Percentiles rank a stretch among this genome's conserved stretches.
These are phyloP conservation scores for Phytophthora fragariaefolia DNA, from an alignment of 352 stramenopile genomes.

Conservation along the genomic window DNA sequence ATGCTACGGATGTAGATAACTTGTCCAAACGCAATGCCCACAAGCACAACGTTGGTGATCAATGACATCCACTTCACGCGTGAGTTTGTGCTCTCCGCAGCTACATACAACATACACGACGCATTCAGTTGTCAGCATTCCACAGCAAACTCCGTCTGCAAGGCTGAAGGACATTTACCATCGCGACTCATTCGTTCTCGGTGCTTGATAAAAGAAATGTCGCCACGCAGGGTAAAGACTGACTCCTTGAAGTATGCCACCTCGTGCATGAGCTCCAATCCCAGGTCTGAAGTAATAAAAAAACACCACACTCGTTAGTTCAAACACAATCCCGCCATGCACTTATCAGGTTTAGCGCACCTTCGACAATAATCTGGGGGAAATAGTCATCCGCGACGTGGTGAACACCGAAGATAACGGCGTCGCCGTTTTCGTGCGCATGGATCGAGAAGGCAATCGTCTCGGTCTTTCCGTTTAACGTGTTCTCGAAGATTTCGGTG, in stretches of 20 bases:
- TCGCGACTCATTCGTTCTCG: constrained; percentile 78
- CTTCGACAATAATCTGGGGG: constrained; percentile 82
- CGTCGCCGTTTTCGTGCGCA: constrained; percentile 54
- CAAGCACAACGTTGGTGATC: constrained; percentile 78
- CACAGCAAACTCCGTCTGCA: too few species aligned
- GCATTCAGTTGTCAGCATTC: not conserved
- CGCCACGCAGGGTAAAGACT: constrained; percentile 77
- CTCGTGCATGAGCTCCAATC: constrained; percentile 84
- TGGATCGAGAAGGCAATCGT: constrained; percentile 72
- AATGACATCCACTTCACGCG: constrained; percentile 88
- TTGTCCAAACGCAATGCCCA: constrained; percentile 80
- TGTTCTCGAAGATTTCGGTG: constrained; percentile 72
- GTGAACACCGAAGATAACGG: constrained; percentile 63
- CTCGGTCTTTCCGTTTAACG: constrained; percentile 50
- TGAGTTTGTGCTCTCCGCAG: constrained; percentile 76
- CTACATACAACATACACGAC: constrained; percentile 33
- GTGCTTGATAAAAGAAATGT: constrained; percentile 85
- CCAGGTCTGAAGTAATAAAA: constrained; percentile 56
- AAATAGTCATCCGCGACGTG: constrained; percentile 72
- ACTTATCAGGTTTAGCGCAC: constrained; percentile 21
- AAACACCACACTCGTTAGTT: constrained; percentile 5
- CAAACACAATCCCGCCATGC: not conserved
- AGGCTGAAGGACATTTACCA: too few species aligned
- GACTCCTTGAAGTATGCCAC: constrained; percentile 81
- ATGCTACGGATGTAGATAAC: constrained; percentile 87